A percentile compares a stretch with the other conserved stretches of the same genome.
Conservation (phyloP, 345 rosid species). For the Pistacia atlantica region DNA sequence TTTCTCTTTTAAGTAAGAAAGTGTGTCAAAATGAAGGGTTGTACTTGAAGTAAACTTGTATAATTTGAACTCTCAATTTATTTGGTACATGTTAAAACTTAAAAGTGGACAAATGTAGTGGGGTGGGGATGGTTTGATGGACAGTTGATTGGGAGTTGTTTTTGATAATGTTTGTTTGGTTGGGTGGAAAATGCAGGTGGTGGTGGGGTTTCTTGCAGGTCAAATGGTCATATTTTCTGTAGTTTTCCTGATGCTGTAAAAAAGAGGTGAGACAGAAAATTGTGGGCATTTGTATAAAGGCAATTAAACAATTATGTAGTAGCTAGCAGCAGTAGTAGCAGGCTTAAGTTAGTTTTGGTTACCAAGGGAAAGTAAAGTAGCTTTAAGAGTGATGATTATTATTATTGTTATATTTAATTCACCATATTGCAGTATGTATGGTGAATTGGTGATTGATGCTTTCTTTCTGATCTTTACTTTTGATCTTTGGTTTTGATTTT, state of each 20-base stretch:
- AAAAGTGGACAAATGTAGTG: not conserved
- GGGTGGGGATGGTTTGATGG: not conserved
- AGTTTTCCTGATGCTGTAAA: constrained; percentile 30
- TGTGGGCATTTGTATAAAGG: constrained; percentile 16
- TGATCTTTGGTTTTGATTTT: constrained; percentile 20
- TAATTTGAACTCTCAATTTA: too few relatives aligned
- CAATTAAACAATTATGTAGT: not conserved
- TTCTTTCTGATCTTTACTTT: constrained; percentile 20
- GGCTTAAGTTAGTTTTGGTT: constrained; percentile 11
- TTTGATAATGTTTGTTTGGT: constrained; percentile 1
- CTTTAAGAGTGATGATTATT: constrained; percentile 28
- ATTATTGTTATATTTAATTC: too few relatives aligned
- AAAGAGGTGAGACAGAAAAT: not conserved
- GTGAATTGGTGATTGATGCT: constrained; percentile 15
- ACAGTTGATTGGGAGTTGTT: constrained; percentile 8
- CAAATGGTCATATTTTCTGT: constrained; percentile 29
- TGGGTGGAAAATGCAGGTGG: constrained; percentile 42
- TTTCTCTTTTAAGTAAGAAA: too few relatives aligned
- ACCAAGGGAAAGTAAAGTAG: constrained; percentile 32
- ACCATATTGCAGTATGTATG: not conserved
- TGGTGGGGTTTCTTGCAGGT: constrained; percentile 36
- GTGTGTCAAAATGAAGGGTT: too few relatives aligned
- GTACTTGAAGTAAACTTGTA: too few relatives aligned
- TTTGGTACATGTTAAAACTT: too few relatives aligned
- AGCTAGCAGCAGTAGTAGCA: not conserved